Evolutionary conservation across 1,284 basidiomycete genomes (phyloP), one percentile per base, ranked within the genome.

Genomic region (Apiotrichum siamense): DNA sequence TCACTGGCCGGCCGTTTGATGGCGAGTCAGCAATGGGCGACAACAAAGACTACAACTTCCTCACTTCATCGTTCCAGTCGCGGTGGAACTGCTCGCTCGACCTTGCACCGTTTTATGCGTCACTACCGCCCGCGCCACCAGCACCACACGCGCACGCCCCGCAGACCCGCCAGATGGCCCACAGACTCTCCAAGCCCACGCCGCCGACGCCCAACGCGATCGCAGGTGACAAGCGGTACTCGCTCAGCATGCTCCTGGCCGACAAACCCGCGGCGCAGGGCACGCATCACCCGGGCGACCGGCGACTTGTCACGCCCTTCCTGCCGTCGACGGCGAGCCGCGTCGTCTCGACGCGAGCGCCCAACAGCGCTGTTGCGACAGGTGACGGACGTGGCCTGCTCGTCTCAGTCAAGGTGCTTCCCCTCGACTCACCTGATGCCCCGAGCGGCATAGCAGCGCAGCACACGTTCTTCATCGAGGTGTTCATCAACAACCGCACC

Each of bases 41-140:
- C n/a, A 39, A 45, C 5, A 45, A 26, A 17, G 18, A 24, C 21
- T 37, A 47, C 41, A 3, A 38, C 5, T 31, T 44, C 47, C 86
- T 86, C 0, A 88, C 89, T 0, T 74, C 75, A 7, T 76, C 80
- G 0, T 93, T 92, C 70, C 81, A 83, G 1, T 89, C 87, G 0
- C 77, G 84, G 23, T 93, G 90, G 90, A 92, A 89, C 61, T 90
- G 87, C 57, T 76, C 86, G 1, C 81, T 94, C 26, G 88, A 92
- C 65, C 77, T 93, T 12, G 78, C 85, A 0, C 59, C 67, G 1
- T 72, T 72, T 59, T 68, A 72, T 32, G 62, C 62, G 9, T 62
- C 63, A 1, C 31, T 61, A 0, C 59, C 61, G 0, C 49, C 58
- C 9, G 57, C 62, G 10, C 58, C 48, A 21, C 55, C 47, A 4